Base-by-base conservation (phyloP, 306 rosid genomes). In the Heteromeles arbutifolia region DNA sequence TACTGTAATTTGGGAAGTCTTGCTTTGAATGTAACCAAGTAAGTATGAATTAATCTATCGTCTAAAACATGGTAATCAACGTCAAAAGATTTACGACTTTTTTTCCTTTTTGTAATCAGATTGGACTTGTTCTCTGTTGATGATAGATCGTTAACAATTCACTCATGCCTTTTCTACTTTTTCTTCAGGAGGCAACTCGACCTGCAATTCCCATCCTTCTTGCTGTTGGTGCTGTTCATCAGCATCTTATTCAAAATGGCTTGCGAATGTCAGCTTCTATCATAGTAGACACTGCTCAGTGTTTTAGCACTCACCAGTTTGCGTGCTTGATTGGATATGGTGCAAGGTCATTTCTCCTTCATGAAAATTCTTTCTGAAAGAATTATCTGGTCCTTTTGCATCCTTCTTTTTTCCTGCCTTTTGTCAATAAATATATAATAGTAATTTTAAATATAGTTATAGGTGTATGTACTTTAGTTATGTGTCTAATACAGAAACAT, bases 251-350 rank as follows among this genome's bases (percentile, higher is more conserved):
- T 79, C 90, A 87, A 75, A 95, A 92, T 82, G 99, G 99, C 32
- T 82, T 92, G 85, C 89, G 99, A 70, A 90, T 79, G 89, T 95
- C 97, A 63, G 96, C 99, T 53, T 90, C 99, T 57, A 85, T 95
- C 73, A 53, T 95, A 70, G 99, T 91, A 15, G 97, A 95, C 66
- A 92, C 99, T 76, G 93, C 99, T 80, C 99, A 95, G 84, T 95
- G 97, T 89, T 95, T 95, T 84, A 95, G 99, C 84, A 95, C 99
- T 70, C 99, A 95, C 87, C 99, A 95, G 56, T 95, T 92, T 85
- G 97, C 99, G 77, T 95, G 97, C 81, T 89, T 95, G 86, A 87
- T 95, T 80, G 99, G 99, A 92, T 95, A 90, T 83, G 99, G 99
- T 84, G 99, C 99, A 79, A 95, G 99, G 99, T 95, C 79, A 73